phyloP scores from a whole-genome alignment of 495 filamentous ascomycete genomes.

The Copromyces sp. region DNA sequence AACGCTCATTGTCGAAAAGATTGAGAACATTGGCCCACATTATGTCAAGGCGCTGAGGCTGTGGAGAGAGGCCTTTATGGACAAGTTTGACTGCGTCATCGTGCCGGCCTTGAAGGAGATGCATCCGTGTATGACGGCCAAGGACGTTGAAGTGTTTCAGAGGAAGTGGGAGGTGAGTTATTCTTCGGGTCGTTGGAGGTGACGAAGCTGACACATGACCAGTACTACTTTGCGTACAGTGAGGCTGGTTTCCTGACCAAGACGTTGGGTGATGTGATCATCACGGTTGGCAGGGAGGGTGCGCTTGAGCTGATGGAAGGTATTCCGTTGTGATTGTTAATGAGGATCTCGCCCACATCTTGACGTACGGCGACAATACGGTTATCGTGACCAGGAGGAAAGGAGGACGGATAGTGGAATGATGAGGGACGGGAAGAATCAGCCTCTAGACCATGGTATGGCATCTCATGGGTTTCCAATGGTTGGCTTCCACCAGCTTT shows the following conservation, averaged over 20 bases:
- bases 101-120: conserved; percentile 41
- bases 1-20: conserved; percentile 48
- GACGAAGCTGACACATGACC: conserved; percentile 1
- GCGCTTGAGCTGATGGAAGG: conserved; percentile 56
- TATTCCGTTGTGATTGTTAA: conserved; percentile 31
- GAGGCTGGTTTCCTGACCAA: conserved; percentile 63
- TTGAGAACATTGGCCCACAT: conserved; percentile 61
- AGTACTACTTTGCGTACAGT: conserved; percentile 67
- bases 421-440: no score
- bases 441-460: background rate
- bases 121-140: conserved; percentile 43
- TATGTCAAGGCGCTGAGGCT: conserved; percentile 58
- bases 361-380: background rate
- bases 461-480: background rate
- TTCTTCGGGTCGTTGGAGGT: background rate
- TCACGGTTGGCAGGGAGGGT: conserved; percentile 56
- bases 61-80: conserved; percentile 54
- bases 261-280: conserved; percentile 59
- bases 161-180: conserved; percentile 56
- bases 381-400: background rate
- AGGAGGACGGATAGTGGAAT: background rate
- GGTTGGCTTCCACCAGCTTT: no score
- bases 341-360: background rate
- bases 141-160: conserved; percentile 52
- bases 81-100: conserved; percentile 48